phyloP scores from a whole-genome alignment of 2,329 filamentous ascomycete genomes.

The Ceratocystiopsis brevicomis region DNA sequence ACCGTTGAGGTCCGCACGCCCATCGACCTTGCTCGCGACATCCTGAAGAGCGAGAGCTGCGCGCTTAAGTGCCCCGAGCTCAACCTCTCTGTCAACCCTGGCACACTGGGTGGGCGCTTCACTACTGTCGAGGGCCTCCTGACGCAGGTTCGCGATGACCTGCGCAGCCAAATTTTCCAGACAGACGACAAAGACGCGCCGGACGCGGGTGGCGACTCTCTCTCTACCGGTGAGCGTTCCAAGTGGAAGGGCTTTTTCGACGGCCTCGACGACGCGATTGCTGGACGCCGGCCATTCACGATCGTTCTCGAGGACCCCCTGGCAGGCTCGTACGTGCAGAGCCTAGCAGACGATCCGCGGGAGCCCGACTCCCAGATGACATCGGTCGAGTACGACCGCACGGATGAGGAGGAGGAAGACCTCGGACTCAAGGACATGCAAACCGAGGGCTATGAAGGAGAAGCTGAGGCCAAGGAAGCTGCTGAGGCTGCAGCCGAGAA shows the following conservation, averaged over 20 bases:
- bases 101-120: constrained; percentile 87
- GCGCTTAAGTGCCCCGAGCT: constrained; percentile 74
- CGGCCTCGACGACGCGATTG: constrained; percentile 57
- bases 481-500: constrained; percentile 1
- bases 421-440: constrained; percentile 86
- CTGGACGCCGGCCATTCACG: constrained; percentile 61
- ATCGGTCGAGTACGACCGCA: constrained; percentile 67
- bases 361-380: constrained; percentile 59
- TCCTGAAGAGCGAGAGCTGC: constrained; percentile 91
- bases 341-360: constrained; percentile 55
- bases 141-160: constrained; percentile 78
- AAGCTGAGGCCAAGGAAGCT: constrained; percentile 14
- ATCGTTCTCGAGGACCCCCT: constrained; percentile 74
- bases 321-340: constrained; percentile 86
- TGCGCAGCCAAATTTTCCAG: constrained; percentile 76
- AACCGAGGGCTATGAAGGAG: constrained; percentile 63
- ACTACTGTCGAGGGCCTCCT: constrained; percentile 91
- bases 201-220: constrained; percentile 71
- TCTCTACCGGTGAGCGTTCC: constrained; percentile 42
- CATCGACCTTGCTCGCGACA: constrained; percentile 72
- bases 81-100: constrained; percentile 70
- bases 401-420: constrained; percentile 84
- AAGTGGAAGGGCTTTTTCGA: constrained; percentile 72
- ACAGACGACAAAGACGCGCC: not conserved
- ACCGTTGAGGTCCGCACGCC: constrained; percentile 49